Evolutionary conservation across 306 rosid genomes (phyloP), one percentile per base, ranked within the genome.

Genomic region (Alnus glutinosa): DNA sequence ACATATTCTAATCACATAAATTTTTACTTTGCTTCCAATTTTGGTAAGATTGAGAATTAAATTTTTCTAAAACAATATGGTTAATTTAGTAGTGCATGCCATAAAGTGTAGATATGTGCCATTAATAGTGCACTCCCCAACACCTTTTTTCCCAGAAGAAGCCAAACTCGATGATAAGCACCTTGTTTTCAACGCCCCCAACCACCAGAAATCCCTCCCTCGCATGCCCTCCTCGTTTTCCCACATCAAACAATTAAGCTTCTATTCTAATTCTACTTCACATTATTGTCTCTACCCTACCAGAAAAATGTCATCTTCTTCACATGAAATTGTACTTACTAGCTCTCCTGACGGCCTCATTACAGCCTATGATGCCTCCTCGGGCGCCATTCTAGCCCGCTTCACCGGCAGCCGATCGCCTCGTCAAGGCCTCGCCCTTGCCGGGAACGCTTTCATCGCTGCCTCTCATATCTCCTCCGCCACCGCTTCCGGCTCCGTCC

Each of bases 301-400:
- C 54, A n/a, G 37, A 79, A 76, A 76, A 57, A 92, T 87, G 91
- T 58, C 80, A 23, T 78, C 90, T 7, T 83, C 82, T 49, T 74
- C 88, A 0, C 66, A 63, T 46, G 91, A 90, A 83, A 51, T 93
- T 76, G 62, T 93, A 82, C 91, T 93, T 75, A 88, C 89, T 3
- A 86, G 86, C 83, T 91, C 95, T 14, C 87, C 85, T 0, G 89
- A 89, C 7, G 93, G 94, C 42, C 87, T 88, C 74, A 86, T 90
- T 42, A 57, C 34, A 2, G 92, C 88, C 72, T 91, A 88, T 1
- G 88, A 88, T 0, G 81, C 89, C 19, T 82, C 90, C 72, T 83
- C 82, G 0, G 91, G 91, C 28, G 11, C 78, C 64, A 5, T 50
- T 16, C n/a, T 90, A 0, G 80, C 86, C 14, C 79, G 48, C 4